These are phyloP conservation scores for Herpetomonas tarakana DNA, from an alignment of 208 protist species.

Conservation along the genomic window DNA sequence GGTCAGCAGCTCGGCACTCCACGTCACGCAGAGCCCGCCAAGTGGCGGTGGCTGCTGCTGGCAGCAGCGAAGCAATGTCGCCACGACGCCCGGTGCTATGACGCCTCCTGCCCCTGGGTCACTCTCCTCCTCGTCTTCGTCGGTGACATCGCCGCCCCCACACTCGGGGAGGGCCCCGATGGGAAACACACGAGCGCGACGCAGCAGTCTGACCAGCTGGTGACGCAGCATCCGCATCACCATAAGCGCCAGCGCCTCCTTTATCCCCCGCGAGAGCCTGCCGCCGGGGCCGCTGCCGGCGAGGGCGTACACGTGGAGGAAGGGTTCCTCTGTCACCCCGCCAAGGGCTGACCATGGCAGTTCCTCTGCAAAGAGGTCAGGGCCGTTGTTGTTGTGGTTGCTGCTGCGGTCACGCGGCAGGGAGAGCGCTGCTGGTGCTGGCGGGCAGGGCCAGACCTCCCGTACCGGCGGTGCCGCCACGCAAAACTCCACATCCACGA, in stretches of 20 bases:
- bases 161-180: too few species aligned
- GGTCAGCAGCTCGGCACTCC: too few species aligned
- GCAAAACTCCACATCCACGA: constrained; percentile 29
- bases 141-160: too few species aligned
- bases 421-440: not conserved
- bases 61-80: too few species aligned
- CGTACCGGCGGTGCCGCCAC: constrained; percentile 17
- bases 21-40: too few species aligned
- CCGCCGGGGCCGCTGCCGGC: constrained; percentile 6
- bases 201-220: constrained; percentile 15
- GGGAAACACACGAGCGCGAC: too few species aligned
- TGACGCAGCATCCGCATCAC: constrained; percentile 17
- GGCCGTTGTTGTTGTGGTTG: not conserved
- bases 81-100: too few species aligned
- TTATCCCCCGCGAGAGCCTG: constrained; percentile 18
- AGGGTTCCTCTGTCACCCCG: constrained; percentile 1
- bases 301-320: constrained; percentile 18
- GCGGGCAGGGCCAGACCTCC: constrained; percentile 29
- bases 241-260: constrained; percentile 9
- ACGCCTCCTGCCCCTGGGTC: too few species aligned
- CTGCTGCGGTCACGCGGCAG: not conserved
- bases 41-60: too few species aligned
- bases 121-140: too few species aligned
- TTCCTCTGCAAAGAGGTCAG: not conserved
- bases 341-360: not conserved